Conservation (phyloP, 805 yeast genomes). For the Candida hispaniensis region DNA sequence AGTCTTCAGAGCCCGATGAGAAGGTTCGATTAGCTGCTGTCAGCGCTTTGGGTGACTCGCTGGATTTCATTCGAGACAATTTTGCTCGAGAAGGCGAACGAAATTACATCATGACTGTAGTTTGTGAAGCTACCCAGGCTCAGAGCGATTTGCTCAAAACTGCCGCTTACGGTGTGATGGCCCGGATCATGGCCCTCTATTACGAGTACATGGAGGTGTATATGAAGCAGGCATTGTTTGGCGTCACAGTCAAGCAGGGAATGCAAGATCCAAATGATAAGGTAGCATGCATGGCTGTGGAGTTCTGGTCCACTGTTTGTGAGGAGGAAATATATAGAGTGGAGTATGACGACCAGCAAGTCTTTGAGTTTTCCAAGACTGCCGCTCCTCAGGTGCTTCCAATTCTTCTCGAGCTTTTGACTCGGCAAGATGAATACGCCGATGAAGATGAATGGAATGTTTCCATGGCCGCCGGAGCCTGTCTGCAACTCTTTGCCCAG, state of each 20-base stretch:
- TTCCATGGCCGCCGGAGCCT: slow-evolving; percentile 98
- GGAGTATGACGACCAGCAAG: slow-evolving; percentile 25
- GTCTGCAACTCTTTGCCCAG: slow-evolving; percentile 87
- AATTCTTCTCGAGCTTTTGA: slow-evolving; percentile 64
- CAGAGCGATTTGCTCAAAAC: slow-evolving; percentile 73
- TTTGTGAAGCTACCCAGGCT: slow-evolving; percentile 97
- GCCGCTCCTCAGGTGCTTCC: slow-evolving; percentile 85
- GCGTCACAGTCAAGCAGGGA: slow-evolving; percentile 69
- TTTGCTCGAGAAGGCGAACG: slow-evolving; percentile 92
- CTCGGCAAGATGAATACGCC: slow-evolving; percentile 84
- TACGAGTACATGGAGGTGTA: slow-evolving; percentile 84
- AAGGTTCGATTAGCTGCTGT: slow-evolving; percentile 81
- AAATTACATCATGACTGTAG: slow-evolving; percentile 96
- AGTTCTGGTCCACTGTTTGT: slow-evolving; percentile 99
- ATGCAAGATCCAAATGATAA: slow-evolving; percentile 77
- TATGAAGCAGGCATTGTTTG: slow-evolving; percentile 94
- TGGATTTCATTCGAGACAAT: slow-evolving; percentile 78
- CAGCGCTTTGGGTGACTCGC: slow-evolving; percentile 81
- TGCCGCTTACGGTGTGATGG: slow-evolving; percentile 90
- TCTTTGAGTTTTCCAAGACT: slow-evolving; percentile 72
- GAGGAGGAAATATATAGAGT: slow-evolving; percentile 69
- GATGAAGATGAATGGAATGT: slow-evolving; percentile 93
- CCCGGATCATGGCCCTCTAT: slow-evolving; percentile 82
- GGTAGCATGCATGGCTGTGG: slow-evolving; percentile 97
- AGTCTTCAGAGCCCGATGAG: slow-evolving; percentile 60